Conservation (phyloP, 805 yeast genomes). For the Candida oleophila region DNA sequence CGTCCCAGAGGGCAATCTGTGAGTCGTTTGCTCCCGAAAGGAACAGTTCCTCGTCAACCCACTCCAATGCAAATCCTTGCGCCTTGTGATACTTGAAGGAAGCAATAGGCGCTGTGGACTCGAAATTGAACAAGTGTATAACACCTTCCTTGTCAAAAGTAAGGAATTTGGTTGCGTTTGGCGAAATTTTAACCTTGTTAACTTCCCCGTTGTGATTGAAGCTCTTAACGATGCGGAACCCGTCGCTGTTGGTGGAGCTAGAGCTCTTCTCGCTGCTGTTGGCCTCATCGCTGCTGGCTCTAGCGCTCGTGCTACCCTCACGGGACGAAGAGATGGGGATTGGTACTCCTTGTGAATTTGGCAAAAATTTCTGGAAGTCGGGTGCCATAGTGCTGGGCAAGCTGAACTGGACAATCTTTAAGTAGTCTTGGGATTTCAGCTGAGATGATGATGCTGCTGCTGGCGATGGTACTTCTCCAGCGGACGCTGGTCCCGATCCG, state of each 20-base stretch:
- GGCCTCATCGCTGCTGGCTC: neutral
- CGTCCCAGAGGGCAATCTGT: constrained; percentile 71
- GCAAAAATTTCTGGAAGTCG: constrained; percentile 25
- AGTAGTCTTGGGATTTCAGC: constrained; percentile 35
- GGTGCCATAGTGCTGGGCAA: constrained; percentile 53
- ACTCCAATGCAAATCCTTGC: constrained; percentile 72
- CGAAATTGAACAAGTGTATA: constrained; percentile 42
- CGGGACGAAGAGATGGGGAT: constrained; percentile 14
- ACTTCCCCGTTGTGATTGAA: constrained; percentile 71
- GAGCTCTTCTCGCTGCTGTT: constrained; percentile 11
- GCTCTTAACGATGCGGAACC: constrained; percentile 42
- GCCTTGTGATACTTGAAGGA: constrained; percentile 53
- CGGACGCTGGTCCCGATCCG: neutral
- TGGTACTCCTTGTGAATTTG: constrained; percentile 21
- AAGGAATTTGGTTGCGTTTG: constrained; percentile 48
- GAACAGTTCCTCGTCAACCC: constrained; percentile 52
- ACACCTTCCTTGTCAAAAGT: constrained; percentile 55
- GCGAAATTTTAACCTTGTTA: constrained; percentile 58
- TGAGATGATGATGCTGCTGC: constrained; percentile 38
- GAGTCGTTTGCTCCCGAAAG: constrained; percentile 67
- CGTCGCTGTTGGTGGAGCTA: constrained; percentile 27
- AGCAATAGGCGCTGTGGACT: constrained; percentile 4
- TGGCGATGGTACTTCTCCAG: neutral
- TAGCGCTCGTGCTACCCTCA: neutral
- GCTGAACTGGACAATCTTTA: constrained; percentile 44